Evolutionary conservation across 2,329 filamentous ascomycete species (phyloP).

Genomic region (Paracoccidioides brasiliensis): DNA sequence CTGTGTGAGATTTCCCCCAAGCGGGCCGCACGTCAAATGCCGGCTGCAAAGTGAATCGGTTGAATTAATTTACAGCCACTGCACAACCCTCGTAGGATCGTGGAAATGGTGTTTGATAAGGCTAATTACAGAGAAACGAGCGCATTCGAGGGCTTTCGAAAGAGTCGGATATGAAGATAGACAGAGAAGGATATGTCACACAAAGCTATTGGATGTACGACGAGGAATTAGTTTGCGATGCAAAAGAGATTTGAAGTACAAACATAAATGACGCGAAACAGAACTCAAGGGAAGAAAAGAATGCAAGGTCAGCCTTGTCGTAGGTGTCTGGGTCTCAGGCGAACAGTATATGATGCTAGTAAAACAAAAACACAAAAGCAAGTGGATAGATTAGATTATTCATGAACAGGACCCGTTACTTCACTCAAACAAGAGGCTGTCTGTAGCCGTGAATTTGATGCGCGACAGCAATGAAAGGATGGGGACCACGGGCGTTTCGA

Average conservation of each 20-base stretch:
- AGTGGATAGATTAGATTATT: not conserved
- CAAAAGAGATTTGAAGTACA: not conserved
- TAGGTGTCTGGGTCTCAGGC: too few species aligned
- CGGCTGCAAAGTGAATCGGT: not conserved
- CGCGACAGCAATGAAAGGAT: conserved; percentile 1
- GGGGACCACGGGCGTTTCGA: not conserved
- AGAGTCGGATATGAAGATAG: conserved; percentile 23
- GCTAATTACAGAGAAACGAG: conserved; percentile 2
- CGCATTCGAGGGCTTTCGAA: not conserved
- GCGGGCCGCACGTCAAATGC: not conserved
- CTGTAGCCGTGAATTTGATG: not conserved
- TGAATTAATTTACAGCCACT: not conserved
- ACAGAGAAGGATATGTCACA: conserved; percentile 12
- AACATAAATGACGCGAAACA: not conserved
- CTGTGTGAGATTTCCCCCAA: not conserved
- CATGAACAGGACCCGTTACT: not conserved
- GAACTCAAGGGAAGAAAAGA: not conserved
- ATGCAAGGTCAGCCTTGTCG: not conserved
- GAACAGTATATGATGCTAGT: not conserved
- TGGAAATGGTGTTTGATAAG: conserved; percentile 3
- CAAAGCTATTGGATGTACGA: conserved; percentile 1
- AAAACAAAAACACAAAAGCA: not conserved
- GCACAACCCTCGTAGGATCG: not conserved
- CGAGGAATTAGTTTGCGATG: not conserved
- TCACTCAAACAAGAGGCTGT: not conserved